Percentiles rank a stretch among this genome's conserved stretches.
Conservation (phyloP, 2,329 filamentous ascomycete genomes). For the Stylonectria norvegica region DNA sequence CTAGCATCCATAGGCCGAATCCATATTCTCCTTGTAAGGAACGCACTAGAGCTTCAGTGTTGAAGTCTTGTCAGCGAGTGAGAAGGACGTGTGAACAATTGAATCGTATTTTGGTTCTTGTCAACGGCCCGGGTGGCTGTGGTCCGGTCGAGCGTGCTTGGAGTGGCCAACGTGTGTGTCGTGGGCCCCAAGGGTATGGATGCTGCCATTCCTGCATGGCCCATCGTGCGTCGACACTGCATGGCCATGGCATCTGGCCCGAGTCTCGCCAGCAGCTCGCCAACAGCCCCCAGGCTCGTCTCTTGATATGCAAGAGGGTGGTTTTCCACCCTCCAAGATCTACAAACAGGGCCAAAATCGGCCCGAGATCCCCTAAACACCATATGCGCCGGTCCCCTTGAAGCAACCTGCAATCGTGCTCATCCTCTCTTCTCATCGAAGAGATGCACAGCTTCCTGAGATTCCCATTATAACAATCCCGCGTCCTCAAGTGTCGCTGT, state of each 20-base stretch:
- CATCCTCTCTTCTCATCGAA: constrained; percentile 34
- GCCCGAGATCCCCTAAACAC: constrained; percentile 32
- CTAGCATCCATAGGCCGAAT: constrained; percentile 6
- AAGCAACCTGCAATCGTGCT: constrained; percentile 21
- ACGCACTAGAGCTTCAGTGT: constrained; percentile 11
- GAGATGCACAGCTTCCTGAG: constrained; percentile 33
- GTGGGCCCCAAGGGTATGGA: constrained; percentile 16
- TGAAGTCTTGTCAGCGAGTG: constrained; percentile 16
- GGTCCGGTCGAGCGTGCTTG: constrained; percentile 12
- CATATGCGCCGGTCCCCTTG: constrained; percentile 25
- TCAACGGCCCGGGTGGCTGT: constrained; percentile 14
- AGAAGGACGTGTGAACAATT: constrained; percentile 9
- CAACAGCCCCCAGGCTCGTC: constrained; percentile 21
- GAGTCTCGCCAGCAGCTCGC: not conserved
- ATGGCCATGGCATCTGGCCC: not conserved
- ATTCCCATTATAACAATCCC: constrained; percentile 30
- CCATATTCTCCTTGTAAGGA: constrained; percentile 8
- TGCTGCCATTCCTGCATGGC: constrained; percentile 6
- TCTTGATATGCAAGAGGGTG: constrained; percentile 42
- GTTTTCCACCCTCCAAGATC: constrained; percentile 46
- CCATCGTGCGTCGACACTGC: constrained; percentile 1
- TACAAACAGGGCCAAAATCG: constrained; percentile 34
- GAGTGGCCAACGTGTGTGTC: constrained; percentile 17
- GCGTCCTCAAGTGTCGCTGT: constrained; percentile 26
- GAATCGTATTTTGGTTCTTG: constrained; percentile 24